phyloP scores from a whole-genome alignment of 176 grass and related monocot species.

The Alloteropsis semialata region DNA sequence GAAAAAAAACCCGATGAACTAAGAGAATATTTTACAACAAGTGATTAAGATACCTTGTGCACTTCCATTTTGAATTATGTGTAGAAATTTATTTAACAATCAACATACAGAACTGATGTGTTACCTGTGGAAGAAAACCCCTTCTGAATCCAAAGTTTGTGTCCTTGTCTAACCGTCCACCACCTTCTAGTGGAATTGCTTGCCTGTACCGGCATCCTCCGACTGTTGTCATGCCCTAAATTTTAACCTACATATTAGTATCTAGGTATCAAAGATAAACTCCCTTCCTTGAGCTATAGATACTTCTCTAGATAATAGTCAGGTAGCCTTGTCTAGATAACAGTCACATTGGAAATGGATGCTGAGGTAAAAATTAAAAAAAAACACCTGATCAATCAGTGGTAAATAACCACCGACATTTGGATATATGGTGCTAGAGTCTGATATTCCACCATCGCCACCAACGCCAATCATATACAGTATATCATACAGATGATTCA shows the following conservation, averaged over 20 bases:
- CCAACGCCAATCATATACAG: constrained; percentile 85
- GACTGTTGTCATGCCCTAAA: constrained; percentile 63
- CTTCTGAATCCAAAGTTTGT: constrained; percentile 55
- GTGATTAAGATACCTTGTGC: background rate
- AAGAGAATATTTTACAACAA: background rate
- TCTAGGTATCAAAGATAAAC: background rate
- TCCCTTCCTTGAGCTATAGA: constrained; percentile 1
- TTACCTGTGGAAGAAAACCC: constrained; percentile 78
- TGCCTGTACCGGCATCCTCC: constrained; percentile 67
- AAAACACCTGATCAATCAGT: constrained; percentile 71
- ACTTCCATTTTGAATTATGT: background rate
- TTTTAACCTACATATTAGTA: constrained; percentile 24
- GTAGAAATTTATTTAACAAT: background rate
- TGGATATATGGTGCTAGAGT: constrained; percentile 51
- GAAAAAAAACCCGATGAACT: background rate
- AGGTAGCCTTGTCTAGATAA: background rate
- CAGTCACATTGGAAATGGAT: background rate
- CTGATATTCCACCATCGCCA: constrained; percentile 80
- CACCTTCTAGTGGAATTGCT: constrained; percentile 63
- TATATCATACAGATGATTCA: constrained; percentile 74
- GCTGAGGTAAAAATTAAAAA: background rate
- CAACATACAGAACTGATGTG: background rate
- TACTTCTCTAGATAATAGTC: background rate
- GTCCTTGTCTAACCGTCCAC: constrained; percentile 62
- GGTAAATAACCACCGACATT: constrained; percentile 75